Evolutionary conservation across 495 filamentous ascomycete species (phyloP).

Genomic region (Hypoxylon trugodes): DNA sequence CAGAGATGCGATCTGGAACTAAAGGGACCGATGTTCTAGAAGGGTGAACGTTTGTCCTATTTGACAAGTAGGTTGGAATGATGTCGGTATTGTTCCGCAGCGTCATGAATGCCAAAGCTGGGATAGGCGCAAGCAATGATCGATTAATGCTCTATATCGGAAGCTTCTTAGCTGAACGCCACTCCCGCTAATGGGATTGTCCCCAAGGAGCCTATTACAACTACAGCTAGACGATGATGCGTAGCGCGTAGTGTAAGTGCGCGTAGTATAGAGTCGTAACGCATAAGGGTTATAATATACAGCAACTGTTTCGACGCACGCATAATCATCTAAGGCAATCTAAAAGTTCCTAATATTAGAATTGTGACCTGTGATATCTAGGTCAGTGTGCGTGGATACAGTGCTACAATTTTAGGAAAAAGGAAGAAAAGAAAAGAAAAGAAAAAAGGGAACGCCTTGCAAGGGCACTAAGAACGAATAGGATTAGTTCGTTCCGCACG

Average conservation of each 20-base stretch:
- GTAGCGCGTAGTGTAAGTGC: too few relatives aligned
- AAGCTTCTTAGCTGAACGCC: background rate
- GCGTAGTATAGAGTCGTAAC: conserved; percentile 13
- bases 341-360: conserved; percentile 4
- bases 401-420: conserved; percentile 8
- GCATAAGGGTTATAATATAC: conserved; percentile 6
- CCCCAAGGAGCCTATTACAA: background rate
- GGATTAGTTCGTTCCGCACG: conserved; percentile 22
- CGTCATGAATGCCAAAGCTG: conserved; percentile 13
- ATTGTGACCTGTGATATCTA: background rate
- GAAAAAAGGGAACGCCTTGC: background rate
- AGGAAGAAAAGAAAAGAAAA: background rate
- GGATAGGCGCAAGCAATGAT: conserved; percentile 10
- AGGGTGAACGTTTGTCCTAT: background rate
- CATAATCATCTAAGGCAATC: conserved; percentile 6
- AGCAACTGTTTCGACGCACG: conserved; percentile 6
- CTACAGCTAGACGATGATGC: too few relatives aligned
- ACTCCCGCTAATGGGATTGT: too few relatives aligned
- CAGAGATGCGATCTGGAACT: conserved; percentile 14
- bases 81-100: conserved; percentile 4
- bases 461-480: background rate
- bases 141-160: background rate
- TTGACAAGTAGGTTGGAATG: too few relatives aligned
- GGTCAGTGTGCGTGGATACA: conserved; percentile 3
- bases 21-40: conserved; percentile 16